Percentiles rank a stretch among this genome's conserved stretches.
phyloP scores from a whole-genome alignment of 495 filamentous ascomycete species.

The Penicillium alfredii region DNA sequence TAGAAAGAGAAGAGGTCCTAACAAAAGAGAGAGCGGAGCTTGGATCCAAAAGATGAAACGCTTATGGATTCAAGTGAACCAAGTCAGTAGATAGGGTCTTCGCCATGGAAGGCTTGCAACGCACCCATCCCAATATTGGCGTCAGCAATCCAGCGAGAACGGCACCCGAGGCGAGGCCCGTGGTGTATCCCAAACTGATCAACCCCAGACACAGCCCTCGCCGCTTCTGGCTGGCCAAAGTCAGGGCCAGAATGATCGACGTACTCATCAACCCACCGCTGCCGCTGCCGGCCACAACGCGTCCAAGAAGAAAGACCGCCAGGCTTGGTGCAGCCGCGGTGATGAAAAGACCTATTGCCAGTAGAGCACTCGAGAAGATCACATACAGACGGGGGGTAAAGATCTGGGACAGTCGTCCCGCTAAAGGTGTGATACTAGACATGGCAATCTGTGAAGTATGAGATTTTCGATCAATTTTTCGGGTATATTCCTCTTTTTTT shows the following conservation, averaged over 20 bases:
- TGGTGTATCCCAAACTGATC: constrained; percentile 59
- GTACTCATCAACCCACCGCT: constrained; percentile 62
- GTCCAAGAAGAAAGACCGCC: constrained; percentile 56
- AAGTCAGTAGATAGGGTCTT: background rate
- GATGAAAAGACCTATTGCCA: constrained; percentile 56
- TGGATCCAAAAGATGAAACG: constrained; percentile 64
- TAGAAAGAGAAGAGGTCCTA: constrained; percentile 52
- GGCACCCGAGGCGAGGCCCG: constrained; percentile 64
- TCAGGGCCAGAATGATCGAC: constrained; percentile 61
- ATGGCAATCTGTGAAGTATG: constrained; percentile 50
- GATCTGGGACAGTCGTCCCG: constrained; percentile 59
- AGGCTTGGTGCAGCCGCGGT: constrained; percentile 53
- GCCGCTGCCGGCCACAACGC: constrained; percentile 58
- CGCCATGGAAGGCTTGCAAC: constrained; percentile 11
- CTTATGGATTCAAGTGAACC: constrained; percentile 38
- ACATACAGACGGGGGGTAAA: constrained; percentile 60
- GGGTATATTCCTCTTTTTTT: background rate
- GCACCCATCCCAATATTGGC: constrained; percentile 61
- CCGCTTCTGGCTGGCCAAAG: constrained; percentile 55
- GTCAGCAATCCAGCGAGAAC: constrained; percentile 61
- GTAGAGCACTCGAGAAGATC: constrained; percentile 47
- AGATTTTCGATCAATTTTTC: background rate
- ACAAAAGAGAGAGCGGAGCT: constrained; percentile 49
- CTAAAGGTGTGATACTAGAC: constrained; percentile 59
- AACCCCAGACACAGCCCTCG: constrained; percentile 66